phyloP scores from a whole-genome alignment of 2,329 filamentous ascomycete species.

The Orbilia blumenaviensis region DNA sequence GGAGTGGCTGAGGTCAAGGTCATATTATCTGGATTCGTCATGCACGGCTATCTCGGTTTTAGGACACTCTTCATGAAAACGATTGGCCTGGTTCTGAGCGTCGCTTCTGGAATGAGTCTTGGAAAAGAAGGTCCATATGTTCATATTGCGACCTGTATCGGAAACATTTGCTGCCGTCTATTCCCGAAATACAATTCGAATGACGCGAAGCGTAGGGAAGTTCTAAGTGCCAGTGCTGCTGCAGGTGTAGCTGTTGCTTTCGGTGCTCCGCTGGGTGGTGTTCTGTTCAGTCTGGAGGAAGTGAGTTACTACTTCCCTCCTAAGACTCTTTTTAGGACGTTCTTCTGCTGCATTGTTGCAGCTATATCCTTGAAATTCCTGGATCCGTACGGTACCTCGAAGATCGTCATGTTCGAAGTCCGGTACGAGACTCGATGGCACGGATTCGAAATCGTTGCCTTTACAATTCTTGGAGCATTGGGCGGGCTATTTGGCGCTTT shows the following conservation, averaged over 20 bases:
- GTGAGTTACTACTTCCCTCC: slow-evolving; percentile 96
- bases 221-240: slow-evolving; percentile 89
- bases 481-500: slow-evolving; percentile 86
- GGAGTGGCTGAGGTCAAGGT: slow-evolving; percentile 97
- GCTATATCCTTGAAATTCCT: slow-evolving; percentile 92
- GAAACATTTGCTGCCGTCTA: slow-evolving; percentile 93
- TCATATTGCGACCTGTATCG: slow-evolving; percentile 94
- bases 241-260: slow-evolving; percentile 94
- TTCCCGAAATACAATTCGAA: slow-evolving; percentile 94
- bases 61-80: slow-evolving; percentile 89
- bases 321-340: slow-evolving; percentile 95
- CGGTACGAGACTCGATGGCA: slow-evolving; percentile 91
- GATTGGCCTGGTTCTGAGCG: slow-evolving; percentile 81
- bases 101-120: slow-evolving; percentile 89
- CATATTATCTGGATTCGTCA: slow-evolving; percentile 95
- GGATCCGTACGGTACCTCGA: slow-evolving; percentile 93
- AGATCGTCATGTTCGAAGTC: slow-evolving; percentile 96
- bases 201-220: slow-evolving; percentile 89
- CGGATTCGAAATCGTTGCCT: slow-evolving; percentile 86
- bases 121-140: slow-evolving; percentile 96
- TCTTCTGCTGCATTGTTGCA: slow-evolving; percentile 95
- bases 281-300: slow-evolving; percentile 93
- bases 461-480: slow-evolving; percentile 84
- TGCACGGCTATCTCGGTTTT: slow-evolving; percentile 92
- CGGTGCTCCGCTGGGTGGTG: slow-evolving; percentile 86